Conservation (phyloP, 331 rosid species). For the Telfairia occidentalis region DNA sequence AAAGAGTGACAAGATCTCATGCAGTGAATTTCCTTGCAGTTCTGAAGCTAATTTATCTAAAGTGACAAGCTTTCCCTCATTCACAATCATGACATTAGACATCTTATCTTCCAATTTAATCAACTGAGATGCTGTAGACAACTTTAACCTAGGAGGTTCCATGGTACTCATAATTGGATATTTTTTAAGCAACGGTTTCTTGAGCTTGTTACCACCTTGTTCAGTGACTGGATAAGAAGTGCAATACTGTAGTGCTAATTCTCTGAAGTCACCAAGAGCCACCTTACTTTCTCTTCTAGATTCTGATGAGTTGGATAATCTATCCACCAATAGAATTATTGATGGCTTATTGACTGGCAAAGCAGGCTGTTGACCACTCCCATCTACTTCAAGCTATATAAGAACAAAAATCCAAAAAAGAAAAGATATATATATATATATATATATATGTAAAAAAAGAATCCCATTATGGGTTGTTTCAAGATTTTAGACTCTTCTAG, state of each 20-base stretch:
- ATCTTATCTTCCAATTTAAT: slow-evolving; percentile 45
- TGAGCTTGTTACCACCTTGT: slow-evolving; percentile 18
- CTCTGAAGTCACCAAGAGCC: slow-evolving; percentile 55
- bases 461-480: background rate
- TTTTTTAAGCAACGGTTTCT: slow-evolving; percentile 21
- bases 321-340: slow-evolving; percentile 68
- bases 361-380: slow-evolving; percentile 30
- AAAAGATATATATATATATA: background rate
- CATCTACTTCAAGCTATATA: slow-evolving; percentile 67
- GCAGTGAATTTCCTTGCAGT: slow-evolving; percentile 54
- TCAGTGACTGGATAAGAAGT: slow-evolving; percentile 26
- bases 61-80: slow-evolving; percentile 54
- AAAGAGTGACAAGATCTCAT: slow-evolving; percentile 42
- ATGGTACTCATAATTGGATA: slow-evolving; percentile 29
- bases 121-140: slow-evolving; percentile 35
- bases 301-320: slow-evolving; percentile 50
- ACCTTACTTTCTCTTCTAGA: slow-evolving; percentile 48
- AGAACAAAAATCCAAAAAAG: background rate
- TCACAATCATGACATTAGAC: slow-evolving; percentile 45
- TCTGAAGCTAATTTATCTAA: slow-evolving; percentile 52
- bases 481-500: background rate
- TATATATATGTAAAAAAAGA: too few species aligned
- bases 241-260: slow-evolving; percentile 49
- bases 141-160: slow-evolving; percentile 51
- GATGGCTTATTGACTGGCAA: slow-evolving; percentile 76